Evolutionary conservation across 2,329 filamentous ascomycete genomes (phyloP).

Genomic region (Apiospora arundinis): DNA sequence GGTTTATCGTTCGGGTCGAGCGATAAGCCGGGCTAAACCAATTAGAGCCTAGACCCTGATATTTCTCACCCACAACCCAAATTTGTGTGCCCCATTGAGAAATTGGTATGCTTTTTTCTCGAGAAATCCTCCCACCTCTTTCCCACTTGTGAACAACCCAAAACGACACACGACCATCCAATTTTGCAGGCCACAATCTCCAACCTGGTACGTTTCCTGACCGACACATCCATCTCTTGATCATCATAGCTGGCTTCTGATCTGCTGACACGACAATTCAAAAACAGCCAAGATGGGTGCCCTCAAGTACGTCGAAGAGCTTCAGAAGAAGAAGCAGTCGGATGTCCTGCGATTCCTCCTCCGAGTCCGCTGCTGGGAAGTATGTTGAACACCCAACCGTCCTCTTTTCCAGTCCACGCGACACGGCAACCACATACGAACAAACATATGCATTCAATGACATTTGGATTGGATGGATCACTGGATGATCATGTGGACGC

Average conservation of each 20-base stretch:
- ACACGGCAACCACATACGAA: slow-evolving; percentile 31
- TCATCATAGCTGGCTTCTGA: slow-evolving; percentile 12
- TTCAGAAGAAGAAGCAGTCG: slow-evolving; percentile 99
- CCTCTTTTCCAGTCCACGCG: slow-evolving; percentile 30
- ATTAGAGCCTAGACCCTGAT: background rate
- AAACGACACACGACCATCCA: slow-evolving; percentile 43
- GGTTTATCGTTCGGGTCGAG: background rate
- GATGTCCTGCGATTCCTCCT: slow-evolving; percentile 99
- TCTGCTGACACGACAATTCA: slow-evolving; percentile 32
- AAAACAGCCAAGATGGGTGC: slow-evolving; percentile 86
- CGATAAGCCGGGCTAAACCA: slow-evolving; percentile 8
- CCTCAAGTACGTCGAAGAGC: slow-evolving; percentile 99
- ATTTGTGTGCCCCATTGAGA: slow-evolving; percentile 28
- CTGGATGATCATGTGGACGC: slow-evolving; percentile 43
- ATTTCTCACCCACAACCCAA: slow-evolving; percentile 23
- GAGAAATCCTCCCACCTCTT: slow-evolving; percentile 22
- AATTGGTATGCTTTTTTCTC: slow-evolving; percentile 31
- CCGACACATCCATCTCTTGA: slow-evolving; percentile 15
- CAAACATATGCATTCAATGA: slow-evolving; percentile 35
- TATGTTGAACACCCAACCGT: slow-evolving; percentile 62
- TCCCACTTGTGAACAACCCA: slow-evolving; percentile 33
- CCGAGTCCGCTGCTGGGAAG: slow-evolving; percentile 99
- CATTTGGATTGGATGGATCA: slow-evolving; percentile 30
- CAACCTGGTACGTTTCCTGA: slow-evolving; percentile 41
- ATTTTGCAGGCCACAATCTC: slow-evolving; percentile 43